A percentile compares a stretch with the other conserved stretches of the same genome.
These are phyloP conservation scores for Middelhovenomyces tepae DNA, from an alignment of 805 yeast genomes.

Conservation along the genomic window DNA sequence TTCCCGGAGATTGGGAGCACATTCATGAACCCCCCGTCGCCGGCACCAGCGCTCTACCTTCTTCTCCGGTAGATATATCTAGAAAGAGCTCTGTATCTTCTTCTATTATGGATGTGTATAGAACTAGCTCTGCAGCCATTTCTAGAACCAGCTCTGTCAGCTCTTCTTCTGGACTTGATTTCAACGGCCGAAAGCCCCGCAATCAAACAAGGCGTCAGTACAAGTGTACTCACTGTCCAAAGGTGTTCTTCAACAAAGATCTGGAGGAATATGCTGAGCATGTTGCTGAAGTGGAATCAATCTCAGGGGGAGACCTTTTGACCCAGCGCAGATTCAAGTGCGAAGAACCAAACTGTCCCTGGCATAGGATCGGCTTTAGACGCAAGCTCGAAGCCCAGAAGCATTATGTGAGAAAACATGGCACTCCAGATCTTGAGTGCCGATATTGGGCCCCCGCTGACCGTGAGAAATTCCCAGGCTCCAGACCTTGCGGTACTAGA, in stretches of 20 bases:
- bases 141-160: too few species aligned
- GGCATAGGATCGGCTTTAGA: conserved; percentile 22
- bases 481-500: conserved; percentile 19
- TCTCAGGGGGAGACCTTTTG: conserved; percentile 9
- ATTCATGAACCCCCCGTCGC: too few species aligned
- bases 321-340: conserved; percentile 21
- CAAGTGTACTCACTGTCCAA: conserved; percentile 15
- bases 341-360: conserved; percentile 18
- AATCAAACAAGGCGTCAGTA: conserved; percentile 16
- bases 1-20: too few species aligned
- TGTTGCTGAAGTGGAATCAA: conserved; percentile 13
- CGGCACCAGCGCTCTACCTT: too few species aligned
- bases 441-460: conserved; percentile 21
- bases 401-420: conserved; percentile 21
- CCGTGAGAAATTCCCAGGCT: conserved; percentile 19
- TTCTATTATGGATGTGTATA: too few species aligned
- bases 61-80: too few species aligned
- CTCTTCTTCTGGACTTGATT: too few species aligned
- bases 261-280: conserved; percentile 15
- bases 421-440: conserved; percentile 22
- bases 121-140: too few species aligned
- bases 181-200: conserved; percentile 16
- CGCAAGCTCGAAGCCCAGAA: conserved; percentile 23
- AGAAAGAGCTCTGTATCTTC: too few species aligned
- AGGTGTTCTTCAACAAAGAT: conserved; percentile 14